phyloP scores from a whole-genome alignment of 371 early-diverging fungal species.

The Basidiobolus meristosporus region DNA sequence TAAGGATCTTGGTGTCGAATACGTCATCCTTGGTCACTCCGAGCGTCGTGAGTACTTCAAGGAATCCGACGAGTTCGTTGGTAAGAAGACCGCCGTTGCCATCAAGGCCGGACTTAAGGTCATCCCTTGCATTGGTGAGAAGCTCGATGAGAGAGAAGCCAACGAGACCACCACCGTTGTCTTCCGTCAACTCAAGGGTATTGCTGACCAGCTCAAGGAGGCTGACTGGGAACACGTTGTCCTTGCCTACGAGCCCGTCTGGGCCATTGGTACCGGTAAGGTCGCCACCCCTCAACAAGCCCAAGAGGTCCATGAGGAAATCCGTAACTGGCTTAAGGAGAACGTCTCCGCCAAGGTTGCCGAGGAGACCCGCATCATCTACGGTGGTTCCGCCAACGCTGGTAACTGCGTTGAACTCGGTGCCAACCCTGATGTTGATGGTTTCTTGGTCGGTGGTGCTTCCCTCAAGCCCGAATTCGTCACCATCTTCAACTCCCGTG shows the following conservation, averaged over 20 bases:
- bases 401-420: conserved; percentile 57
- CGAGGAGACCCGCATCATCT: conserved; percentile 81
- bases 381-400: conserved; percentile 91
- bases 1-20: conserved; percentile 86
- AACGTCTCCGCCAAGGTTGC: conserved; percentile 71
- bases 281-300: conserved; percentile 94
- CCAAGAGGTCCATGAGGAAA: conserved; percentile 84
- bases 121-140: conserved; percentile 97
- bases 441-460: conserved; percentile 99
- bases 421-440: conserved; percentile 81
- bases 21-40: conserved; percentile 98
- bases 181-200: conserved; percentile 74
- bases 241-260: conserved; percentile 99
- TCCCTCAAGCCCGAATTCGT: conserved; percentile 80
- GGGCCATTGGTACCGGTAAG: conserved; percentile 99
- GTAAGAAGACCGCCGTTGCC: conserved; percentile 78
- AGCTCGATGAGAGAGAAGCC: conserved; percentile 81
- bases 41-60: conserved; percentile 90
- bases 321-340: conserved; percentile 72
- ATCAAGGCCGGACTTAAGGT: conserved; percentile 77
- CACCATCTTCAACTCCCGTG: no score
- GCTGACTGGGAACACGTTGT: conserved; percentile 91
- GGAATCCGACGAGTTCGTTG: conserved; percentile 81
- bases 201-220: conserved; percentile 35
- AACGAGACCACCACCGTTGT: conserved; percentile 73